Conservation (phyloP, 1,284 basidiomycete genomes). For the Bondarzewia mesenterica region DNA sequence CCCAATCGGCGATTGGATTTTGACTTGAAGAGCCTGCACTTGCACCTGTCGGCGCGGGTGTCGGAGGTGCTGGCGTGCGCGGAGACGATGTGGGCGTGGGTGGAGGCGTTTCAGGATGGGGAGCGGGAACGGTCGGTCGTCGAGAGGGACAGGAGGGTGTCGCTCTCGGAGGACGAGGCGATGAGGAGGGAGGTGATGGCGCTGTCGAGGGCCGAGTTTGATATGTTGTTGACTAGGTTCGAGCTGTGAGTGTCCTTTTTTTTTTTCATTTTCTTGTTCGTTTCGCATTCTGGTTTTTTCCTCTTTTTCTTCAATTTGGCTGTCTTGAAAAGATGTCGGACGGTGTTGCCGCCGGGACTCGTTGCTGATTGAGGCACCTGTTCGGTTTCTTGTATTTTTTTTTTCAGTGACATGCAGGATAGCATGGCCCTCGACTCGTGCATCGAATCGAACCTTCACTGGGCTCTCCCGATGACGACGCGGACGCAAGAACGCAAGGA, state of each 20-base stretch:
- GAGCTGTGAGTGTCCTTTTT: constrained; percentile 55
- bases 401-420: constrained; percentile 54
- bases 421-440: constrained; percentile 37
- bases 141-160: constrained; percentile 1
- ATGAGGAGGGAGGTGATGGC: constrained; percentile 32
- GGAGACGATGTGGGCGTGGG: constrained; percentile 73
- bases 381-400: background rate
- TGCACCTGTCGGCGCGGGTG: constrained; percentile 49
- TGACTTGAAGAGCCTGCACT: constrained; percentile 47
- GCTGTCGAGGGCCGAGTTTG: constrained; percentile 50
- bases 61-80: constrained; percentile 56
- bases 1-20: constrained; percentile 44
- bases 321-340: no score
- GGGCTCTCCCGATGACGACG: constrained; percentile 31
- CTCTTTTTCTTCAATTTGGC: no score
- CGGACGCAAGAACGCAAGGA: constrained; percentile 35
- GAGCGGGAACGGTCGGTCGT: background rate
- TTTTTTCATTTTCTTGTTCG: constrained; percentile 1
- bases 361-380: background rate
- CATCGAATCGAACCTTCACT: constrained; percentile 39
- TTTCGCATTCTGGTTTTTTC: background rate
- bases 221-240: constrained; percentile 44
- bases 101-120: constrained; percentile 36
- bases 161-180: constrained; percentile 9
- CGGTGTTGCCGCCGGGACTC: no score